Evolutionary conservation across 306 rosid species (phyloP).

Genomic region (Ormosia emarginata): DNA sequence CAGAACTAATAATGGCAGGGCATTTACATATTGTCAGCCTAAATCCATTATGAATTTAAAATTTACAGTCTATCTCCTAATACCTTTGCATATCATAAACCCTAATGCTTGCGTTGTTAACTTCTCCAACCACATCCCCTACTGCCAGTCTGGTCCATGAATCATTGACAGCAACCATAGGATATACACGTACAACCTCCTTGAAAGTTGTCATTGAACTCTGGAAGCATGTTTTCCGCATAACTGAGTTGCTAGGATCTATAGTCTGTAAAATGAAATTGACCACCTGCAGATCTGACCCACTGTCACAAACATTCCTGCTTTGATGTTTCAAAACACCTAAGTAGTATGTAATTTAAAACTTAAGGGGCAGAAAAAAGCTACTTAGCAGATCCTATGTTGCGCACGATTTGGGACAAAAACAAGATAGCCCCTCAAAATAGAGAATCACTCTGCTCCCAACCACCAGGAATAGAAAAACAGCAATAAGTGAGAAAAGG

Average conservation of each 20-base stretch:
- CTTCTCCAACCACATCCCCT: slow-evolving; percentile 89
- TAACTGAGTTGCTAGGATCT: slow-evolving; percentile 93
- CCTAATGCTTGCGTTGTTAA: slow-evolving; percentile 59
- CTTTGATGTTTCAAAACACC: slow-evolving; percentile 23
- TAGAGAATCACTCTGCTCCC: slow-evolving; percentile 17
- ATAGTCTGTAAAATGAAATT: slow-evolving; percentile 85
- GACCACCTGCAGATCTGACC: slow-evolving; percentile 76
- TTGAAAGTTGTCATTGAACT: slow-evolving; percentile 84
- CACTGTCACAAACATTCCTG: slow-evolving; percentile 47
- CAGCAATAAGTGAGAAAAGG: not conserved
- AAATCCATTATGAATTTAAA: slow-evolving; percentile 10
- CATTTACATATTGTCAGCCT: slow-evolving; percentile 4
- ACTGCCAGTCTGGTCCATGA: slow-evolving; percentile 92
- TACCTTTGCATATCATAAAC: slow-evolving; percentile 98
- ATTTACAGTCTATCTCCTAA: not conserved
- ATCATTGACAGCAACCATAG: slow-evolving; percentile 89
- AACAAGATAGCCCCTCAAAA: slow-evolving; percentile 12
- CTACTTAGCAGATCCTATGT: not conserved
- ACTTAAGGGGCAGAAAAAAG: not conserved
- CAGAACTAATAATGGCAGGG: slow-evolving; percentile 3
- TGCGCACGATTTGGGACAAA: not conserved
- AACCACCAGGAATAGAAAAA: slow-evolving; percentile 21
- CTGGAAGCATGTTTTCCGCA: slow-evolving; percentile 87
- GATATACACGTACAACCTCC: slow-evolving; percentile 82
- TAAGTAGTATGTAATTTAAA: slow-evolving; percentile 18